Percentiles rank a stretch among this genome's conserved stretches.
phyloP scores from a whole-genome alignment of 169 alveolate genomes.

The Nephromyces sp. region DNA sequence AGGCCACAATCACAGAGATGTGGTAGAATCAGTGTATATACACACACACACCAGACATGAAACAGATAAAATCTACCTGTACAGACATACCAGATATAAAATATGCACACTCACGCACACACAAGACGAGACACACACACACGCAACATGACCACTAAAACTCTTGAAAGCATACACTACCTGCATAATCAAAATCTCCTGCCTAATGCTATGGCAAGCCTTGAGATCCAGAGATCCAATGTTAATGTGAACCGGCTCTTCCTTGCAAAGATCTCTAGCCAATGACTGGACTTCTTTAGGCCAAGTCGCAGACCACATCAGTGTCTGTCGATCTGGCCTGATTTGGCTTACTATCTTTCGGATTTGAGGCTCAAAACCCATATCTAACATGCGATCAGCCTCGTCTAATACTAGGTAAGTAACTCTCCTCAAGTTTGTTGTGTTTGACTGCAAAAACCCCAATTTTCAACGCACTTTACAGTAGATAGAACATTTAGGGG shows the following conservation, averaged over 20 bases:
- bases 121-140: too few species aligned
- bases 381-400: slow-evolving; percentile 97
- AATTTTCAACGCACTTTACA: too few species aligned
- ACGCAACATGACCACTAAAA: neutral
- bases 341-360: slow-evolving; percentile 81
- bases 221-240: slow-evolving; percentile 84
- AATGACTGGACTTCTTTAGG: slow-evolving; percentile 87
- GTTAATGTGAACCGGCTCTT: slow-evolving; percentile 89
- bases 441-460: slow-evolving; percentile 44
- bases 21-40: too few species aligned
- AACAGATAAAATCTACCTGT: too few species aligned
- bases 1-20: too few species aligned
- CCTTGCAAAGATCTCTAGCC: slow-evolving; percentile 84
- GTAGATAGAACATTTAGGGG: too few species aligned
- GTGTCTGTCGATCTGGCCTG: slow-evolving; percentile 85
- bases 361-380: slow-evolving; percentile 98
- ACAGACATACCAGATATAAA: too few species aligned
- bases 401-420: slow-evolving; percentile 97
- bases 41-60: too few species aligned
- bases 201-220: slow-evolving; percentile 83
- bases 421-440: slow-evolving; percentile 85
- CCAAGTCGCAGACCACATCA: slow-evolving; percentile 98
- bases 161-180: slow-evolving; percentile 1
- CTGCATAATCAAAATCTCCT: slow-evolving; percentile 65
- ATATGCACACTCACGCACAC: too few species aligned